Evolutionary conservation across 179 eudicot genomes (phyloP).

Genomic region (Silene vulgaris): DNA sequence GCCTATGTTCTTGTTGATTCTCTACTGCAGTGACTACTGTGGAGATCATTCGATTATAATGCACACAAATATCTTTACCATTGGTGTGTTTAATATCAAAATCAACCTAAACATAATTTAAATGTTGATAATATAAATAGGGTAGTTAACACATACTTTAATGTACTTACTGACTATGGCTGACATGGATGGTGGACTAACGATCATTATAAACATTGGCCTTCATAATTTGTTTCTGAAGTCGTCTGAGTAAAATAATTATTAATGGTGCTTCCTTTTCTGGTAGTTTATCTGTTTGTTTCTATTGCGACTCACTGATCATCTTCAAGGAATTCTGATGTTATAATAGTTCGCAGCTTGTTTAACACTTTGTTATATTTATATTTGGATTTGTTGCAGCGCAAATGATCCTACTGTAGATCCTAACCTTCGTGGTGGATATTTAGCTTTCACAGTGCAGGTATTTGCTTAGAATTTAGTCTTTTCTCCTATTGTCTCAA

Average conservation of each 20-base stretch:
- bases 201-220: not conserved
- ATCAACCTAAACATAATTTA: no score
- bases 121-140: no score
- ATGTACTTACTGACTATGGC: no score
- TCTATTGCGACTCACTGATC: not conserved
- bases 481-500: not conserved
- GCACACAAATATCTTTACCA: no score
- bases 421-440: slow-evolving; percentile 65
- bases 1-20: not conserved
- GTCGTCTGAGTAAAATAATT: not conserved
- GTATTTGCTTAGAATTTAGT: slow-evolving; percentile 34
- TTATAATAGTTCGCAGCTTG: not conserved
- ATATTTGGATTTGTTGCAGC: slow-evolving; percentile 35
- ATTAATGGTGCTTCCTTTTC: not conserved
- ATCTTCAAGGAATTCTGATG: not conserved
- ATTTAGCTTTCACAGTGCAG: slow-evolving; percentile 75
- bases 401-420: slow-evolving; percentile 60
- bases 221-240: not conserved
- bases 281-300: not conserved
- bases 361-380: slow-evolving; percentile 1
- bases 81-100: no score
- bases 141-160: no score
- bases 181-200: not conserved
- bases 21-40: not conserved
- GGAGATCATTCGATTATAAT: no score